Base-by-base conservation (phyloP, 495 filamentous ascomycete species). In the Penicillium coffeae region DNA sequence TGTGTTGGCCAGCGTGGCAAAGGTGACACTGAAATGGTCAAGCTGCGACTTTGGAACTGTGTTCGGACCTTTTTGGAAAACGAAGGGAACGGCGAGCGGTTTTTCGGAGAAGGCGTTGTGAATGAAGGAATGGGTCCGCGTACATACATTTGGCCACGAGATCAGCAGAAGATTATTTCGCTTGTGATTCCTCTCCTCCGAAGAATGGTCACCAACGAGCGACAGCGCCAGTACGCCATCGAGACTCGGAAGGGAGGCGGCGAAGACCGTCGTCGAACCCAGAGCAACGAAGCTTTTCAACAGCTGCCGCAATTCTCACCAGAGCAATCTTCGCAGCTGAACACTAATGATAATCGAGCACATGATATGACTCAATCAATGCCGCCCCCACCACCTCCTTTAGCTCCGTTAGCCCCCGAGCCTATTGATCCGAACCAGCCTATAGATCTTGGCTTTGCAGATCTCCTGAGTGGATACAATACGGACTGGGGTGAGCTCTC, bases 171-270 rank as follows among this genome's bases (percentile, higher is more conserved):
- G 51, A 77, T 85, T 44, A 78, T 84, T 18, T 63, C 73, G 0
- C 57, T 79, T 18, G 75, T 83, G 6, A 83, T 79, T 30, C 82
- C 81, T 19, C 52, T 85, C 39, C 57, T 85, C 27, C 57, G 82
- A 41, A 64, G 81, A 25, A 83, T 84, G 79, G 79, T 84, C 2
- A 84, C 81, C 16, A 85, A 85, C 52, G 82, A 84, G 54, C 64
- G 79, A 13, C 82, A 85, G 56, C 63, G 82, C 20, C 73, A 74
- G 52, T 85, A 85, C 62, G 81, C 81, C 0, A 68, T 81, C 14
- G 76, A 80, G 55, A 79, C 77, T 4, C 65, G 81, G 15, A 81
- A 76, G 52, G 74, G 73, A n/a, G 67, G 70, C 32, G 64, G 62
- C 1, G 75, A 71, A 16, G 73, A 62, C 18, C 64, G 72, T 42